Evolutionary conservation across 2,329 filamentous ascomycete species (phyloP).

Genomic region (Cladorrhinum sp.): DNA sequence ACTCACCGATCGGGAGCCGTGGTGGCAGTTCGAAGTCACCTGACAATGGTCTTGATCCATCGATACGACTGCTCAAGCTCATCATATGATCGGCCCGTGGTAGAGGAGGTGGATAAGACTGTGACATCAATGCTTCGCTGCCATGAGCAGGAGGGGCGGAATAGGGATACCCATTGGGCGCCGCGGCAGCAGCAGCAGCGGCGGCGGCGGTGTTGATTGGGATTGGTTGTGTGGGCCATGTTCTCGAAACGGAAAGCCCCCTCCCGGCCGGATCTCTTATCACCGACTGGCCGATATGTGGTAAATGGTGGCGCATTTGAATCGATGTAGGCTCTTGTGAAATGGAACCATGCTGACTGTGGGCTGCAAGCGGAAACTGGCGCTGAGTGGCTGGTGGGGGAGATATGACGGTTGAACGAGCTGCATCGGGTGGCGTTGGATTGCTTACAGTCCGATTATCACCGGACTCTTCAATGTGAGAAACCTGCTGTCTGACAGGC

Average conservation of each 20-base stretch:
- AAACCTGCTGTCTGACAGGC: conserved; percentile 16
- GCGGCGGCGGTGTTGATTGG: conserved; percentile 25
- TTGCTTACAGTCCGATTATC: conserved; percentile 21
- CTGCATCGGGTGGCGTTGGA: conserved; percentile 6
- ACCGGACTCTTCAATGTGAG: conserved; percentile 14
- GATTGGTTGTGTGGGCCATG: conserved; percentile 45
- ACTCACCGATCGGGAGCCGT: conserved; percentile 38
- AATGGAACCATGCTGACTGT: conserved; percentile 31
- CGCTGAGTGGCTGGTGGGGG: conserved; percentile 19
- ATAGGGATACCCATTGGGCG: conserved; percentile 36
- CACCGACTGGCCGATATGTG: conserved; percentile 7
- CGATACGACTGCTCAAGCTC: conserved; percentile 38
- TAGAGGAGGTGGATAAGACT: conserved; percentile 39
- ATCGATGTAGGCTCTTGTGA: conserved; percentile 26
- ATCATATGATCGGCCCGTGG: conserved; percentile 41
- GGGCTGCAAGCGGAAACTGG: conserved; percentile 22
- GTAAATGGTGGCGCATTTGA: conserved; percentile 8
- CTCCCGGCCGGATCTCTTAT: conserved; percentile 14
- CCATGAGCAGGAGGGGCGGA: conserved; percentile 39
- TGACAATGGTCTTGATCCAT: conserved; percentile 42
- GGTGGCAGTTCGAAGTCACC: conserved; percentile 43
- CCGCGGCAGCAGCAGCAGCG: conserved; percentile 13
- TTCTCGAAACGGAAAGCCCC: conserved; percentile 38
- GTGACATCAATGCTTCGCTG: conserved; percentile 34
- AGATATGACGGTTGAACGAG: conserved; percentile 11